Conservation (phyloP, 257 asterid genomes). For the Ilex asprella region DNA sequence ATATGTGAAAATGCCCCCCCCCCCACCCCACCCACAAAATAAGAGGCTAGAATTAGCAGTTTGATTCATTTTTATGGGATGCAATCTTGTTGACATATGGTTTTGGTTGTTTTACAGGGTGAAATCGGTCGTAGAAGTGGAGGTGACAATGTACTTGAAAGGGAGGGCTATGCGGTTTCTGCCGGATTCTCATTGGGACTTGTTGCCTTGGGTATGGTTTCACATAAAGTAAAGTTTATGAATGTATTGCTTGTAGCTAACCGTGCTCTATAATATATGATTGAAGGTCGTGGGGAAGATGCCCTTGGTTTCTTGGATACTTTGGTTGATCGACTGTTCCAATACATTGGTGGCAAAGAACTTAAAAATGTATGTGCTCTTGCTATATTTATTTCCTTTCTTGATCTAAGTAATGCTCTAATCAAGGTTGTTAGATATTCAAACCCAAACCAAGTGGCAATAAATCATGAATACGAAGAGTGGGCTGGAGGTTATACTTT, state of each 20-base stretch:
- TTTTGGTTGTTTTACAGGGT: slow-evolving; percentile 43
- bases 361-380: slow-evolving; percentile 42
- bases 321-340: slow-evolving; percentile 76
- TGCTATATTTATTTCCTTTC: slow-evolving; percentile 10
- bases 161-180: slow-evolving; percentile 98
- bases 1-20: too few relatives aligned
- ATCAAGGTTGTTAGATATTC: too few relatives aligned
- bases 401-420: too few relatives aligned
- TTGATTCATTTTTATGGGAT: slow-evolving; percentile 8
- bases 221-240: slow-evolving; percentile 10
- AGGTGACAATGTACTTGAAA: slow-evolving; percentile 96
- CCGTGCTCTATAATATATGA: slow-evolving; percentile 9
- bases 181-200: slow-evolving; percentile 94
- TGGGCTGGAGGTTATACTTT: too few relatives aligned
- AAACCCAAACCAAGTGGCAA: too few relatives aligned
- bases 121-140: slow-evolving; percentile 99
- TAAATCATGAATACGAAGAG: too few relatives aligned
- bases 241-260: slow-evolving; percentile 1
- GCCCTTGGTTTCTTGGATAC: slow-evolving; percentile 72
- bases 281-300: slow-evolving; percentile 86
- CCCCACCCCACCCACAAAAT: too few relatives aligned
- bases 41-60: too few relatives aligned
- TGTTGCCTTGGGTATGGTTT: slow-evolving; percentile 76
- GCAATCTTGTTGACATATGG: slow-evolving; percentile 8
- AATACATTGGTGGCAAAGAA: slow-evolving; percentile 75